Base-by-base conservation (phyloP, 768 basidiomycete species). In the Suillus tomentosus region DNA sequence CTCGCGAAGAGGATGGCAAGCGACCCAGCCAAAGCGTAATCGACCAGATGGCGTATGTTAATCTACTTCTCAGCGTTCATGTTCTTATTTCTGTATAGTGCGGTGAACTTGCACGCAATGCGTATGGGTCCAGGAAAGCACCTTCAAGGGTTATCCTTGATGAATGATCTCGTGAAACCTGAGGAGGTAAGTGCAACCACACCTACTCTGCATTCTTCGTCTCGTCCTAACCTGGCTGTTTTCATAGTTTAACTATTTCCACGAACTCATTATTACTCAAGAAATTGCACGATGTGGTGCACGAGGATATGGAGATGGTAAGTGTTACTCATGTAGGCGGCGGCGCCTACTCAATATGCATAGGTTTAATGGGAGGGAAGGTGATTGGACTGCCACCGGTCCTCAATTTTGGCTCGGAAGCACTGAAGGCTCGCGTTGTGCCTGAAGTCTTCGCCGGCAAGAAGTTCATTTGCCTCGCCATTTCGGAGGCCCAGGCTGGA, bases 61-160 rank as follows among this genome's bases (percentile, higher is more conserved):
- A 13, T 24, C 3, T 37, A 5, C 31, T 10, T 62, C n/a, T 11
- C 40, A 55, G 40, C 34, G 13, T 51, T 56, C 11, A 58, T 19
- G 17, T 36, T 39, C 51, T 64, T 8, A 36, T 24, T 50, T 31
- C 40, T 34, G 8, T 34, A 24, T 57, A 90, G 87, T 17, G 87
- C 87, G 59, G 60, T 85, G 37, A 88, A 94, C 70, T 62, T 98
- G 22, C 91, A 94, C 72, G 92, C 93, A 15, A 96, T 97, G 94
- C 83, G 92, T 24, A 82, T 96, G 78, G 96, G 96, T 17, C 96
- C 96, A 0, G 93, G 92, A 42, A 88, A 90, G 70, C 94, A 95
- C 69, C 78, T 96, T 50, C 83, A 92, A 69, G 94, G 94, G 2
- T 80, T 83, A n/a, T 82, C 78, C 8, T 79, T 96, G 3, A 87